phyloP scores from a whole-genome alignment of 2,329 filamentous ascomycete species.

The Xylariaceae sp. region DNA sequence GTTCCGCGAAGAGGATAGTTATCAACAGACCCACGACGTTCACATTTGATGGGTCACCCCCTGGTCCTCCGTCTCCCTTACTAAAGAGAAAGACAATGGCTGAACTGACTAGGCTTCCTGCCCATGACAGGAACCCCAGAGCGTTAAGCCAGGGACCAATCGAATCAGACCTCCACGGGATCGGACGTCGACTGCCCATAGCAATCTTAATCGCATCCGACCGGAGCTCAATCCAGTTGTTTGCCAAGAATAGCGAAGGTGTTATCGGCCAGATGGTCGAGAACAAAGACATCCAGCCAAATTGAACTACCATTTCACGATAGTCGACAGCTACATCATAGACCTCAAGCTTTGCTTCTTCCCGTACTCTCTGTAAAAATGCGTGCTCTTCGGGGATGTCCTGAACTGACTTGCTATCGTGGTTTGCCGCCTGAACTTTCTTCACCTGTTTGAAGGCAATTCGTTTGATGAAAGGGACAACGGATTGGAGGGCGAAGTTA shows the following conservation, averaged over 20 bases:
- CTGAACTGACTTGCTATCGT: constrained; percentile 46
- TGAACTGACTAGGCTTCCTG: constrained; percentile 81
- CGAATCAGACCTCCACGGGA: constrained; percentile 83
- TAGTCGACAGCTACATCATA: constrained; percentile 92
- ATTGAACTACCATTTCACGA: constrained; percentile 87
- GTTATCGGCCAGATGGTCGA: constrained; percentile 95
- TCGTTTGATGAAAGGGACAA: constrained; percentile 81
- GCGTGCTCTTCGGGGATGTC: constrained; percentile 72
- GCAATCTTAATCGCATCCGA: constrained; percentile 94
- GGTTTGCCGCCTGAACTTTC: constrained; percentile 59
- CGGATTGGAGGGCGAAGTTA: constrained; percentile 75
- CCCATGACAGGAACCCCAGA: constrained; percentile 85
- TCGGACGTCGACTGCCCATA: constrained; percentile 79
- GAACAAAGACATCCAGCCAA: constrained; percentile 80
- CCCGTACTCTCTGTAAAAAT: constrained; percentile 75
- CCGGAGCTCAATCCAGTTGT: constrained; percentile 94
- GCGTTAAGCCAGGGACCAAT: constrained; percentile 90
- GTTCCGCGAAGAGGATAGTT: constrained; percentile 78
- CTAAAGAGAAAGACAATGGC: constrained; percentile 88
- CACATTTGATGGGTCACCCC: constrained; percentile 63
- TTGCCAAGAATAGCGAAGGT: constrained; percentile 79
- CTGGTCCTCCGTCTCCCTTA: constrained; percentile 57
- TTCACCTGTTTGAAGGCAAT: constrained; percentile 73
- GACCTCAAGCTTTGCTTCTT: constrained; percentile 72
- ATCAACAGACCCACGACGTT: constrained; percentile 76